phyloP scores from a whole-genome alignment of 768 basidiomycete genomes.

The Russula brevipes region DNA sequence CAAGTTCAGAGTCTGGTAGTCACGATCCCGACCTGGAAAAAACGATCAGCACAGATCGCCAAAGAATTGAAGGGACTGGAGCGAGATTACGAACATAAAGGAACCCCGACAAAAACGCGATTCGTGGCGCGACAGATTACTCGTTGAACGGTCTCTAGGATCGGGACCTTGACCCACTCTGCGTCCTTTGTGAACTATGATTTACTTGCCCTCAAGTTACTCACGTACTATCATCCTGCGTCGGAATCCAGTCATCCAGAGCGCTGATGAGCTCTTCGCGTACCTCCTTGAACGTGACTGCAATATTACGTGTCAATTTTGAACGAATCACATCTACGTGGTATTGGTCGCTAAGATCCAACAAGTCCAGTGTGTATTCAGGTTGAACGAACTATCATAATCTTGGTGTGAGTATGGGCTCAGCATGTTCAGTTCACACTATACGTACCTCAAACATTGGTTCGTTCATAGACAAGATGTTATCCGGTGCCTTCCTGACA shows the following conservation, averaged over 20 bases:
- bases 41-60: neutral
- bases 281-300: slow-evolving; percentile 37
- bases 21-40: slow-evolving; percentile 38
- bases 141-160: slow-evolving; percentile 22
- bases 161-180: slow-evolving; percentile 37
- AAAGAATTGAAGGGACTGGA: neutral
- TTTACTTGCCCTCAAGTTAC: too few species aligned
- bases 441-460: slow-evolving; percentile 34
- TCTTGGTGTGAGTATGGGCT: neutral
- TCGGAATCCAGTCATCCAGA: slow-evolving; percentile 37
- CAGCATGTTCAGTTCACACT: neutral
- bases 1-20: slow-evolving; percentile 38
- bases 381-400: slow-evolving; percentile 33
- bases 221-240: slow-evolving; percentile 15
- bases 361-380: slow-evolving; percentile 37
- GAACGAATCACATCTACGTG: slow-evolving; percentile 32
- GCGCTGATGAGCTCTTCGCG: slow-evolving; percentile 41
- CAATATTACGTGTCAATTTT: slow-evolving; percentile 38
- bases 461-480: slow-evolving; percentile 34
- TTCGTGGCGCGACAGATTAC: neutral
- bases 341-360: slow-evolving; percentile 31
- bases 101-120: slow-evolving; percentile 39
- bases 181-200: neutral
- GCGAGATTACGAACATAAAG: slow-evolving; percentile 32
- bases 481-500: slow-evolving; percentile 37